Base-by-base conservation (phyloP, 2,329 filamentous ascomycete genomes). In the Paramyrothecium roridum region DNA sequence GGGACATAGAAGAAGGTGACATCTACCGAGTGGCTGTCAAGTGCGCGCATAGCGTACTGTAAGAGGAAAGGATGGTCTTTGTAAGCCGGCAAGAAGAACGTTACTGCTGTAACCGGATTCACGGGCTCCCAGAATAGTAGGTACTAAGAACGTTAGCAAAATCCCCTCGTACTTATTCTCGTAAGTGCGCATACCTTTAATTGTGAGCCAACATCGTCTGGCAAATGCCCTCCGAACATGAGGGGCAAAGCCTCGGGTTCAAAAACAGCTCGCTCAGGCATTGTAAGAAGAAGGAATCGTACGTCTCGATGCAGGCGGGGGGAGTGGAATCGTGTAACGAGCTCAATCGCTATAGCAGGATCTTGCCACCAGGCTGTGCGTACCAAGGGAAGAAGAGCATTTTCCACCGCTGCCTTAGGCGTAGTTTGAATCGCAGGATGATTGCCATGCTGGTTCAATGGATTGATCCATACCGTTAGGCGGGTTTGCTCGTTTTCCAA, bases 1-100 rank as follows among this genome's bases (percentile, higher is more conserved):
- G 96, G 95, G 3, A 99, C 95, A 67, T 97, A 98, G 74, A 98
- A 99, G 80, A 99, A 99, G 0, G 93, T 96, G 20, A 98, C 87
- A 68, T 98, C 95, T n/a, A 97, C 88, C 0, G 92, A 88, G 67
- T 99, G 95, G 63, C 89, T 93, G 69, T 99, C 95, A 50, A 99
- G 74, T 3, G 95, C 91, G 65, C 93, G 86, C 87, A 99, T 96
- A 1, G 95, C 95, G 71, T 98, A 99, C 71, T 99, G 96, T 43
- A 98, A 85, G 53, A 99, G 82, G 73, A 93, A 96, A 0, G 96
- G 90, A 66, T 99, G 89, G 65, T 96, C 93, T 45, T 87, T 86
- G 70, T 96, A 99, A 1, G 88, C 86, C 1, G 96, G 96, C 62
- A 96, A 71, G 76, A 99, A 98, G 73, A 96, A 92, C 0, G 92